Evolutionary conservation across 2,329 filamentous ascomycete genomes (phyloP), one percentile per base, ranked within the genome.

Genomic region (Elsinoe ampelina): DNA sequence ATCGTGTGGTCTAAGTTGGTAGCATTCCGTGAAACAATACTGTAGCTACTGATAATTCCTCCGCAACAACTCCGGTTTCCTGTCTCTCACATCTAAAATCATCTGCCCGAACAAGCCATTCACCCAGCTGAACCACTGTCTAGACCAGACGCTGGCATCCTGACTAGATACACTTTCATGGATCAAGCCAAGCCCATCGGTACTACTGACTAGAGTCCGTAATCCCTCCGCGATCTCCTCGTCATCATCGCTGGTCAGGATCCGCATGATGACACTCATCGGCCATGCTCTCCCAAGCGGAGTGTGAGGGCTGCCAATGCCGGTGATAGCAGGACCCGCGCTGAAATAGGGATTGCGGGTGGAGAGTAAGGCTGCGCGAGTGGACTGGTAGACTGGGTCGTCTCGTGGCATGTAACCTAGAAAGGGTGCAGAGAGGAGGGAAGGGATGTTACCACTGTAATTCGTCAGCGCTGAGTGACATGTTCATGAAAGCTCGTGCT

Each of bases 341-440:
- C 77, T 76, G 60, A 69, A 79, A 65, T 79, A 80, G 0, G 77
- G 73, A 59, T 79, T 78, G 11, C 50, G 32, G 1, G 66, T 61
- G 2, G 69, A 65, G 15, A 79, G 69, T n/a, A 77, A 61, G 43
- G 76, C 65, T 1, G 64, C 61, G 13, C 77, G 71, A 4, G 77
- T 79, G 60, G 73, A 73, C 34, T 71, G 67, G 59, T 79, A 78
- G 11, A 72, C 69, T 1, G 63, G 55, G 39, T 77, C 71, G 26
- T 70, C 63, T 19, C 48, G 59, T 41, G 73, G 65, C 1, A 72
- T 62, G 58, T 83, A 87, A 7, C 82, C 80, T 54, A 85, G 72
- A 63, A 86, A 81, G 0, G 84, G 83, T 20, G 83, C 77, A 1
- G 81, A 80, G 39, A 87, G 75, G 2, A 87, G 75, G 11, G 79